Evolutionary conservation across 345 rosid genomes (phyloP), one percentile per base, ranked within the genome.

Genomic region (Anacardium occidentale): DNA sequence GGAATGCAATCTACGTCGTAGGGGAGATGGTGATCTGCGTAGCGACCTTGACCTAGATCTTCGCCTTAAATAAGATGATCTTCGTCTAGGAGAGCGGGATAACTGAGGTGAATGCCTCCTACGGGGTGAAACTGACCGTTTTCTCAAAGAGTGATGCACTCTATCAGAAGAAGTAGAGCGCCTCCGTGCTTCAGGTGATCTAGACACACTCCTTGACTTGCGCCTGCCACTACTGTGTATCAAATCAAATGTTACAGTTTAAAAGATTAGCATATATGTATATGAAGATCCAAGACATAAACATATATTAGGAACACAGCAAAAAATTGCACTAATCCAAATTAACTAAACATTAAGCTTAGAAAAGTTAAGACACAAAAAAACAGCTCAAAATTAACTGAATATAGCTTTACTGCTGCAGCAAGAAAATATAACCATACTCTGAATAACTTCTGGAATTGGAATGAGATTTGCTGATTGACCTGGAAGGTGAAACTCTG

Each of bases 161-260:
- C 77, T 76, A 29, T 79, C 82, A 69, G 80, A 74, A 62, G 89
- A 83, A 73, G 77, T 17, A 10, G 90, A 79, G 25, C 70, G 78
- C 26, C 69, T 66, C n/a, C 76, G 78, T 13, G 47, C 72, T 52
- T 64, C 63, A 55, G 86, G 87, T 80, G 98, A 93, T 79, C 82
- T 80, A 3, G 99, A 91, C 26, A 87, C 42, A 74, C 96, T 92
- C 86, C 93, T 89, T 32, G 90, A 85, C 68, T 81, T 90, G 59
- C 50, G 80, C 57, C 77, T 75, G 47, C 71, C 85, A 85, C 77
- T 84, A 57, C 10, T 8, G 53, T 25, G 61, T 13, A 68, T 52
- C 32, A 22, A 58, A 61, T 58, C 62, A 79, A 65, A 57, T 44
- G 63, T 52, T 47, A 68, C 12, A 26, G n/a, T 72, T 17, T 69